Evolutionary conservation across 345 rosid species (phyloP), one percentile per base, ranked within the genome.

Genomic region (Eucalyptus fibrosa): DNA sequence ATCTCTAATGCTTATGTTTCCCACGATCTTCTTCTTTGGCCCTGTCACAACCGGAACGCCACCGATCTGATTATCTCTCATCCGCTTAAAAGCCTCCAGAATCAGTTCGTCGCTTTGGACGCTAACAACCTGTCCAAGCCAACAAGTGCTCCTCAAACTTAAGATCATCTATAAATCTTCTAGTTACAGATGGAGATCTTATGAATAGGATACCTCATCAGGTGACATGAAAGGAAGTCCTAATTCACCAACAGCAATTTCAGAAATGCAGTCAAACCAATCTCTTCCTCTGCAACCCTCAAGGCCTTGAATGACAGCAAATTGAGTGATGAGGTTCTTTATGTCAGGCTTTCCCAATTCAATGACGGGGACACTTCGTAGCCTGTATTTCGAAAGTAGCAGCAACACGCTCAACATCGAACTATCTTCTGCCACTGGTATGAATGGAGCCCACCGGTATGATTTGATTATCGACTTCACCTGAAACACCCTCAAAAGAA

Each of bases 191-290:
- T 72, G 45, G 83, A 82, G 77, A 47, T n/a, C 28, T 4, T 32
- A n/a, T 69, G 42, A 18, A 55, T 65, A 44, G 45, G 65, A 50
- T 51, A 95, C 99, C 96, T 95, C 92, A n/a, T 92, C 87, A 4
- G 95, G 42, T 40, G 96, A 94, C 96, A 96, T 95, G 88, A 97
- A 95, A 81, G 98, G 99, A 82, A 97, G 96, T 87, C 99, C 99
- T 10, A 96, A 91, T 92, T 96, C 97, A 50, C 96, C 91, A 77
- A 97, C 94, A n/a, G 95, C 93, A 23, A 87, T 91, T 77, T 95
- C 88, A 1, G 98, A 91, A 49, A 96, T 95, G 88, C 92, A 92
- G 90, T 97, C 99, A 56, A 97, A 97, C 99, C 99, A 97, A 91
- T 96, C 99, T 93, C 98, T 95, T 19, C 99, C 99, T 89, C 90